Conservation (phyloP, 495 filamentous ascomycete genomes). For the Talaromyces trachyspermus region DNA sequence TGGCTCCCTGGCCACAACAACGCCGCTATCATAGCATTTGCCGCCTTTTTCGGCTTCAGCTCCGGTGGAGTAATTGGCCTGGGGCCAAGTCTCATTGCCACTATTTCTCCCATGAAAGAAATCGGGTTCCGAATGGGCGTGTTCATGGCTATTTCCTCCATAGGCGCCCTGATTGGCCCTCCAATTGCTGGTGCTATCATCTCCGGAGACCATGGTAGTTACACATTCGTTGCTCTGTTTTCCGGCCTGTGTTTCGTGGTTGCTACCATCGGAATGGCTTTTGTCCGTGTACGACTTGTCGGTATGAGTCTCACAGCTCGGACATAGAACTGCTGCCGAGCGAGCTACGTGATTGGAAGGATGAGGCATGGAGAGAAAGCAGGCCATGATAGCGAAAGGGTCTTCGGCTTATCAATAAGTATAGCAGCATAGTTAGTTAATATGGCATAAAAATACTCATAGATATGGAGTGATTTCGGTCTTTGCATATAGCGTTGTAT, state of each 20-base stretch:
- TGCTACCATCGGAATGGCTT: conserved; percentile 1
- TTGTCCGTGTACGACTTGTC: not conserved
- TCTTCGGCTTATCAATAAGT: no score
- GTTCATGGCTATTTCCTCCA: conserved; percentile 12
- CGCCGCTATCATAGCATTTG: conserved; percentile 21
- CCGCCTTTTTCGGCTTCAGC: conserved; percentile 23
- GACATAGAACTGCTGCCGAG: not conserved
- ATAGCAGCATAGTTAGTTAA: no score
- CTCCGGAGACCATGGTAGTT: conserved; percentile 29
- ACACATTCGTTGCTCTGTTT: conserved; percentile 12
- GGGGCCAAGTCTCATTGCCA: conserved; percentile 17
- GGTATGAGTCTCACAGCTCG: not conserved
- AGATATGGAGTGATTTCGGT: no score
- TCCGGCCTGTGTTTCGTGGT: not conserved
- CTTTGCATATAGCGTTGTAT: no score
- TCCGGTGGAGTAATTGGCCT: conserved; percentile 27
- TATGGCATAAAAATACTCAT: no score
- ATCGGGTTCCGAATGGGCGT: conserved; percentile 21
- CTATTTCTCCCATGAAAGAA: conserved; percentile 18
- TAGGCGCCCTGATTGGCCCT: conserved; percentile 44
- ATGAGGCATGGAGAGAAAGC: no score
- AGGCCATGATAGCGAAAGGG: no score
- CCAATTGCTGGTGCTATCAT: conserved; percentile 54
- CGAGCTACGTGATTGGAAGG: not conserved
- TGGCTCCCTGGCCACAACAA: conserved; percentile 23